Percentiles rank a stretch among this genome's conserved stretches.
Conservation (phyloP, 2,329 filamentous ascomycete species). For the Epichloe elymi region DNA sequence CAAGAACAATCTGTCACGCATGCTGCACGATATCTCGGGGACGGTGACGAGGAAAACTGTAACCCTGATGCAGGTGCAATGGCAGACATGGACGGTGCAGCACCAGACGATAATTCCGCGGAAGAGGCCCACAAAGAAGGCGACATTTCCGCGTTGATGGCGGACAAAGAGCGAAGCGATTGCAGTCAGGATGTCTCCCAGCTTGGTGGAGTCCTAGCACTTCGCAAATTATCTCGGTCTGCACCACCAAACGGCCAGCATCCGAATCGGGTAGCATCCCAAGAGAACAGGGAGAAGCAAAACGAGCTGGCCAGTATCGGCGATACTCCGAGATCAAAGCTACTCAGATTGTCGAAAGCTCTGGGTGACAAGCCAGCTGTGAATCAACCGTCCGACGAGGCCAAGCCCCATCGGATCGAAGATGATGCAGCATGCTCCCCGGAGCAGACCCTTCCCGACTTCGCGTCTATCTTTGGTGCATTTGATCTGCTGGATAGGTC, state of each 20-base stretch:
- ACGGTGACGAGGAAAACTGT: not conserved
- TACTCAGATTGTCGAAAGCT: not conserved
- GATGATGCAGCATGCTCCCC: constrained; percentile 5
- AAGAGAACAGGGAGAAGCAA: not conserved
- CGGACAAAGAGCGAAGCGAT: too few species aligned
- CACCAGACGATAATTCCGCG: not conserved
- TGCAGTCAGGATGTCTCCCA: not conserved
- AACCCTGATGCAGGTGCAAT: not conserved
- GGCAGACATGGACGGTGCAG: not conserved
- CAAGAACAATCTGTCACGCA: constrained; percentile 8
- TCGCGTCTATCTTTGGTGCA: constrained; percentile 16
- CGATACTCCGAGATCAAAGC: not conserved
- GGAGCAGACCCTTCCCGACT: constrained; percentile 14
- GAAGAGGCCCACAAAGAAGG: not conserved
- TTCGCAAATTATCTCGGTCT: constrained; percentile 2
- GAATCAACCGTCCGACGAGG: not conserved
- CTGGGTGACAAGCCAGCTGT: not conserved
- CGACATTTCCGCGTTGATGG: not conserved
- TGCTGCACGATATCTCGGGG: not conserved
- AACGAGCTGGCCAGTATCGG: not conserved
- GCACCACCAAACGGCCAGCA: constrained; percentile 1
- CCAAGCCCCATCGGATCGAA: not conserved
- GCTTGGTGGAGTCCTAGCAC: not conserved
- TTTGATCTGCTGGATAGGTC: constrained; percentile 15
- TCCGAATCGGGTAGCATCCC: not conserved